Evolutionary conservation across 139 green algal genomes (phyloP).

Genomic region (Edaphochlamys debaryana): DNA sequence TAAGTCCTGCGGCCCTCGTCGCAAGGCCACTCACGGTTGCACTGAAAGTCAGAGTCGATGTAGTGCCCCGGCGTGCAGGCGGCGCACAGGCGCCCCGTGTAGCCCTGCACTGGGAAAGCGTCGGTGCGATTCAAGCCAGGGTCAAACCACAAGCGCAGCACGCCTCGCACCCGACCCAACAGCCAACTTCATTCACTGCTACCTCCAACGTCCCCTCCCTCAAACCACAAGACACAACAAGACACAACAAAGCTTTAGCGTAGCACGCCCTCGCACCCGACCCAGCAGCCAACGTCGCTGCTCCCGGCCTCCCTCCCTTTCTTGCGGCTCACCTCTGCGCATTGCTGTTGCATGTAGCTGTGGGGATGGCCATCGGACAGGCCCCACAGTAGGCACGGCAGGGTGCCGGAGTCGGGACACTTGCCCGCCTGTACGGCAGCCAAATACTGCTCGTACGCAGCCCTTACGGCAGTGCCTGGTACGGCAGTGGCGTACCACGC

Average conservation of each 20-base stretch:
- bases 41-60: background rate
- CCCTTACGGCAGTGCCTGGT: background rate
- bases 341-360: background rate
- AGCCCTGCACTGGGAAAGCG: background rate
- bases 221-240: background rate
- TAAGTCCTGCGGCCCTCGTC: too few species aligned
- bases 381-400: background rate
- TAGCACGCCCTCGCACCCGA: background rate
- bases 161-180: too few species aligned
- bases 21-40: too few species aligned
- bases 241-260: background rate
- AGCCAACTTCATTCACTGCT: too few species aligned
- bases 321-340: background rate
- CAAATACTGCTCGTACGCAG: background rate
- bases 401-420: background rate
- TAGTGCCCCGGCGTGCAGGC: background rate
- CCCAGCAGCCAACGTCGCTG: too few species aligned
- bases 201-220: background rate
- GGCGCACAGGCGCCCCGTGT: background rate
- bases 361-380: background rate
- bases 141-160: background rate
- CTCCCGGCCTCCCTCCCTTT: too few species aligned
- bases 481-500: background rate
- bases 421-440: background rate
- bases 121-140: background rate